phyloP scores from a whole-genome alignment of 2,329 filamentous ascomycete genomes.

The Curvularia verruculosa region DNA sequence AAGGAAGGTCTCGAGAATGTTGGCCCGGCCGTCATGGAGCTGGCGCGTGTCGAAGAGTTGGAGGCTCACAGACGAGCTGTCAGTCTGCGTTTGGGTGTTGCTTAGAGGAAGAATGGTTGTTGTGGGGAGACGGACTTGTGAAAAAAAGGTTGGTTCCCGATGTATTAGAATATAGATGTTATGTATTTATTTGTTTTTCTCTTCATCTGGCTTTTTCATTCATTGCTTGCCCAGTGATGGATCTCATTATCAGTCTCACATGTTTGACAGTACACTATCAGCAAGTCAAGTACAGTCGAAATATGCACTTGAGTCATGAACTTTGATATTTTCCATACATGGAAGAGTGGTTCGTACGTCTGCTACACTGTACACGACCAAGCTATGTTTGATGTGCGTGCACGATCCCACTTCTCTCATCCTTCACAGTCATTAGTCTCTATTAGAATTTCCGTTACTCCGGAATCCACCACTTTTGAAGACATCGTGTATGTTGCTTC shows the following conservation, averaged over 20 bases:
- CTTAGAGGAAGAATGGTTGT: conserved; percentile 9
- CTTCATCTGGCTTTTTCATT: neutral
- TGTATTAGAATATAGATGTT: neutral
- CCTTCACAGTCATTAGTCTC: neutral
- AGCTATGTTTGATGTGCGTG: neutral
- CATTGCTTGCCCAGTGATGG: neutral
- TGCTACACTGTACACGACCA: conserved; percentile 4
- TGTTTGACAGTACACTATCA: neutral
- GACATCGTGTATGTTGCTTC: conserved; percentile 2
- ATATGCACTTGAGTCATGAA: neutral
- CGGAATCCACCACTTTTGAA: neutral
- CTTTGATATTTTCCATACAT: neutral
- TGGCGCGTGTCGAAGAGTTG: conserved; percentile 91
- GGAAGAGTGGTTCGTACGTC: neutral
- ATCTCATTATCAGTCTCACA: neutral
- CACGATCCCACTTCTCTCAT: neutral
- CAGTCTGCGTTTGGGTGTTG: conserved; percentile 63
- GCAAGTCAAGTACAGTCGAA: neutral
- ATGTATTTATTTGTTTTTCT: too few relatives aligned
- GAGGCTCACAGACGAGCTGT: conserved; percentile 87
- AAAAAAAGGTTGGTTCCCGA: neutral
- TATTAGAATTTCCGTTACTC: neutral
- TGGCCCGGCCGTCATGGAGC: conserved; percentile 87
- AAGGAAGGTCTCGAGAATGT: conserved; percentile 84
- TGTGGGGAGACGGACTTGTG: neutral